Conservation (phyloP, 768 basidiomycete genomes). For the Hericium alpestre region DNA sequence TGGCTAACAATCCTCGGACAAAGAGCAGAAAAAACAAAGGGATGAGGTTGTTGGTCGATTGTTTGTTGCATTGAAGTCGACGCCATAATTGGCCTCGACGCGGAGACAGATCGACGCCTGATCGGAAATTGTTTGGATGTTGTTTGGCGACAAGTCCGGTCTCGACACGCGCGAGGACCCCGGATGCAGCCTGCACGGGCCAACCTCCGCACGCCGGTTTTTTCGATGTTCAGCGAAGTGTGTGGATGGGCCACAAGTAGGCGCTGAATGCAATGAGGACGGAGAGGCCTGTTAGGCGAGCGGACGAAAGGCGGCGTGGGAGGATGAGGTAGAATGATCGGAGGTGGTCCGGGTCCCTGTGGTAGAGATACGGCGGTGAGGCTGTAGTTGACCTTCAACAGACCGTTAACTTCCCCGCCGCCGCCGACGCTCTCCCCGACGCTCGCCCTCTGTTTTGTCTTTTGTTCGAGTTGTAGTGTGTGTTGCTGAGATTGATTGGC, state of each 20-base stretch:
- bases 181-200: conserved; percentile 1
- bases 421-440: neutral
- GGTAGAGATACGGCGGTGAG: neutral
- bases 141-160: neutral
- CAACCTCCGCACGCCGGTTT: neutral
- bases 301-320: neutral
- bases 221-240: neutral
- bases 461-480: neutral
- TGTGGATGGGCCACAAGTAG: neutral
- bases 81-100: too few relatives aligned
- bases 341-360: neutral
- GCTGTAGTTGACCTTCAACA: neutral
- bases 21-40: too few relatives aligned
- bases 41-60: too few relatives aligned
- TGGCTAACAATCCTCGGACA: too few relatives aligned
- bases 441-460: neutral
- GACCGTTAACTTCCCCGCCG: neutral
- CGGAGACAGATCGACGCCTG: neutral
- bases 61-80: too few relatives aligned
- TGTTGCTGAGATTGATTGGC: conserved; percentile 10
- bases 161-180: neutral
- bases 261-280: neutral
- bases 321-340: neutral
- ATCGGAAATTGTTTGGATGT: neutral
- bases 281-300: neutral